A percentile compares a stretch with the other conserved stretches of the same genome.
Conservation (phyloP, 768 basidiomycete genomes). For the Tylopilus subfusipes region DNA sequence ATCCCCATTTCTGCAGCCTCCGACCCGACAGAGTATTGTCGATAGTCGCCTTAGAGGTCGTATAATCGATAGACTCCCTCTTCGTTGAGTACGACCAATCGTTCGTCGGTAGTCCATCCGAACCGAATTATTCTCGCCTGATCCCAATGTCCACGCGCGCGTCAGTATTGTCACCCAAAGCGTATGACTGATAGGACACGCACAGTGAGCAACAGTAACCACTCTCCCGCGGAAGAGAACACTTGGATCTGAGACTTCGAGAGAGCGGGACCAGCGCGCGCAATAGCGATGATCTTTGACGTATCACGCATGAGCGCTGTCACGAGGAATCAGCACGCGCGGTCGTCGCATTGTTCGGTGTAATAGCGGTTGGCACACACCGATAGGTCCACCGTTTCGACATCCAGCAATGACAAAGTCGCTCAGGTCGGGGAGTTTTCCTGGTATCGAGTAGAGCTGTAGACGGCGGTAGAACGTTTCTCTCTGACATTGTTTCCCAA, state of each 20-base stretch:
- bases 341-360: not conserved
- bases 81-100: conserved; percentile 82
- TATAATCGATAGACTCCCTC: conserved; percentile 91
- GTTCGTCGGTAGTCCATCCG: conserved; percentile 82
- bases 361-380: conserved; percentile 38
- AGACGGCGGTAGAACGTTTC: conserved; percentile 85
- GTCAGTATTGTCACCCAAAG: conserved; percentile 6
- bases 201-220: conserved; percentile 67
- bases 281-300: conserved; percentile 72
- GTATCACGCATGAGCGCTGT: conserved; percentile 86
- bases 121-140: conserved; percentile 77
- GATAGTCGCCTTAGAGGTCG: conserved; percentile 80
- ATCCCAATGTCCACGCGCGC: conserved; percentile 70
- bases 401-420: conserved; percentile 83
- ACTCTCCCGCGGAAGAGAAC: conserved; percentile 82
- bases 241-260: conserved; percentile 83
- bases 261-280: conserved; percentile 51
- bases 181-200: conserved; percentile 40
- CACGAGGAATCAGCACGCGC: not conserved
- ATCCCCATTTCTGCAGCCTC: conserved; percentile 83
- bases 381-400: conserved; percentile 85
- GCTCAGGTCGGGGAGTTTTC: conserved; percentile 70
- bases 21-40: conserved; percentile 77
- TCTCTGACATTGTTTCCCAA: conserved; percentile 92
- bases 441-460: conserved; percentile 78